A percentile compares a stretch with the other conserved stretches of the same genome.
Evolutionary conservation across 164 flowering plant species (phyloP).

Genomic region (Vitis rotundifolia): DNA sequence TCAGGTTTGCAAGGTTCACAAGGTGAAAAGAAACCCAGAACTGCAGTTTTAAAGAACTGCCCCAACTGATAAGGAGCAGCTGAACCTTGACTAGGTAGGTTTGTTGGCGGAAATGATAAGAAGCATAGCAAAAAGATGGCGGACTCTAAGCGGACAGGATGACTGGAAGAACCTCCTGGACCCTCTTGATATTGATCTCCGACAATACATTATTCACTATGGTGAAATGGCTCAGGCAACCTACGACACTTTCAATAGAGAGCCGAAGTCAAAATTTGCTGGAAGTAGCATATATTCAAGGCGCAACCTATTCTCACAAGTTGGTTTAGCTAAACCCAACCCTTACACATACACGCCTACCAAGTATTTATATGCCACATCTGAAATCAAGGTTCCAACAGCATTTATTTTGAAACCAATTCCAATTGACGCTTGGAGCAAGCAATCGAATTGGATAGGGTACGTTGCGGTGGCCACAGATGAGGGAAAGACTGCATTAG

Average conservation of each 20-base stretch:
- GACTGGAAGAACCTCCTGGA: constrained; percentile 57
- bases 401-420: constrained; percentile 36
- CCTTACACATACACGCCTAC: constrained; percentile 31
- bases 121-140: constrained; percentile 39
- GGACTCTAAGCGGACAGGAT: constrained; percentile 41
- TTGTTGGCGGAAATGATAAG: no score
- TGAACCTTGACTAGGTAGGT: no score
- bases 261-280: constrained; percentile 33
- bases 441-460: constrained; percentile 57
- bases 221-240: constrained; percentile 45
- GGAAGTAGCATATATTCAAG: constrained; percentile 42
- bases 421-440: constrained; percentile 44
- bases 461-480: constrained; percentile 30
- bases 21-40: no score
- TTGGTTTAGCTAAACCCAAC: constrained; percentile 24
- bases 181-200: constrained; percentile 60
- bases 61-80: neutral
- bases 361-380: constrained; percentile 45
- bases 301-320: constrained; percentile 23
- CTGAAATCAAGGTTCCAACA: constrained; percentile 30
- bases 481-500: constrained; percentile 11
- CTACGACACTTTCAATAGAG: constrained; percentile 40
- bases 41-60: no score
- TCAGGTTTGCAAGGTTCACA: no score
- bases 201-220: constrained; percentile 47